These are phyloP conservation scores for Aureobasidium vineae DNA, from an alignment of 2,329 filamentous ascomycete species.

Conservation along the genomic window DNA sequence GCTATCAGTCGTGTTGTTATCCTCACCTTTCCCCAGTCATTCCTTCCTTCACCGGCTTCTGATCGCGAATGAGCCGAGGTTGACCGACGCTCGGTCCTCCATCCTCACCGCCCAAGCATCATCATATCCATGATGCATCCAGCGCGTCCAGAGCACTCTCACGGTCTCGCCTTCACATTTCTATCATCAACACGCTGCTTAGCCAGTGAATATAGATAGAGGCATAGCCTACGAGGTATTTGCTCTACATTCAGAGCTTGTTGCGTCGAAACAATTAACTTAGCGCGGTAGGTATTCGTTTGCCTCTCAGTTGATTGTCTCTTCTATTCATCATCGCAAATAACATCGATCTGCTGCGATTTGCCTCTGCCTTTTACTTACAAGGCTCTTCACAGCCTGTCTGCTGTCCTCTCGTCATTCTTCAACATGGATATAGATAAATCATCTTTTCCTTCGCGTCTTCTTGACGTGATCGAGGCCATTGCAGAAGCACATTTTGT, in stretches of 20 bases:
- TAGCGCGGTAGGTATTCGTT: conserved; percentile 21
- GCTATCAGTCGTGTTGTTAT: conserved; percentile 11
- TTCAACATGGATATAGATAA: conserved; percentile 57
- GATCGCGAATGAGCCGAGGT: conserved; percentile 9
- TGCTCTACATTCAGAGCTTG: conserved; percentile 10
- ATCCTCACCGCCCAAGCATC: background rate
- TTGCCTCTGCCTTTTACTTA: conserved; percentile 11
- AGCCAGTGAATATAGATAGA: background rate
- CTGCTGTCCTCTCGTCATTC: background rate
- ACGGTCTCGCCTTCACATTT: background rate
- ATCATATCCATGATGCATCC: background rate
- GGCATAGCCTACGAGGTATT: background rate
- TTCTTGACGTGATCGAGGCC: conserved; percentile 57
- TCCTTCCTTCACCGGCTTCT: conserved; percentile 17
- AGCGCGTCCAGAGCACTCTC: background rate
- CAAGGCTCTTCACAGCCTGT: background rate
- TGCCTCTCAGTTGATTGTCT: conserved; percentile 24
- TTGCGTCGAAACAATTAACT: conserved; percentile 17
- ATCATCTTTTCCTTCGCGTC: conserved; percentile 49
- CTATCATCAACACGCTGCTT: background rate
- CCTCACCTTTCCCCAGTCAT: background rate
- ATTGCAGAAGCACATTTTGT: conserved; percentile 62
- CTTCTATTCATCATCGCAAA: conserved; percentile 16
- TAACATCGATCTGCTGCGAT: conserved; percentile 1
- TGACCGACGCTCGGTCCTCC: conserved; percentile 1